Percentiles rank a stretch among this genome's conserved stretches.
These are phyloP conservation scores for Neurospora sp. DNA, from an alignment of 495 filamentous ascomycete species.

Conservation along the genomic window DNA sequence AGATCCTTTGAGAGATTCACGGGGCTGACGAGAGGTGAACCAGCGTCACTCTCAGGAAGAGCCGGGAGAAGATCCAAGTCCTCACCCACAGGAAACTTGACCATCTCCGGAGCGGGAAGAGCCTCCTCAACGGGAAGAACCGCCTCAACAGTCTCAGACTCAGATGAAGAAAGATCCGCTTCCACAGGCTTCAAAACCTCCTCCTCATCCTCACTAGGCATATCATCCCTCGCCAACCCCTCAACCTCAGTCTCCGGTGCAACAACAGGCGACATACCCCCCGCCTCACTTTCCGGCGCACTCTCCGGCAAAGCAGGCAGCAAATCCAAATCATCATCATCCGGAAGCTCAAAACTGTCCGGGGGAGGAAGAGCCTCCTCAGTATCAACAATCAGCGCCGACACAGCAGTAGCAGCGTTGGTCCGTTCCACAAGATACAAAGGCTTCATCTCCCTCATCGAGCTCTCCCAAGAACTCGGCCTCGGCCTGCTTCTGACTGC, in stretches of 20 bases:
- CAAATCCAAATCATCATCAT: not conserved
- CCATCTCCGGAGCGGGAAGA: not conserved
- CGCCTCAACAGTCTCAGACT: not conserved
- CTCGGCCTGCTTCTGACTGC: slow-evolving; percentile 25
- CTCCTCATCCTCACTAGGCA: not conserved
- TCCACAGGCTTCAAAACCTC: not conserved
- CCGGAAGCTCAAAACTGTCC: not conserved
- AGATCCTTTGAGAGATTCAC: not conserved
- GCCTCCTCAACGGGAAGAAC: not conserved
- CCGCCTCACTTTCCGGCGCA: not conserved
- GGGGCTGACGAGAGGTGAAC: not conserved
- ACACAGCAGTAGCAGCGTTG: slow-evolving; percentile 1
- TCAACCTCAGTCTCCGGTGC: not conserved
- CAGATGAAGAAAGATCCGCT: not conserved
- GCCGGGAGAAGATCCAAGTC: not conserved
- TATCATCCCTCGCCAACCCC: not conserved
- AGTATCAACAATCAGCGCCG: not conserved
- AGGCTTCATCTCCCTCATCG: slow-evolving; percentile 37
- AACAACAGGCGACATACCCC: not conserved
- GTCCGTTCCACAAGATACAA: slow-evolving; percentile 37
- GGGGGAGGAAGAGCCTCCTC: not conserved
- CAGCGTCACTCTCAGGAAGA: not conserved
- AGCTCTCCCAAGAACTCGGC: slow-evolving; percentile 41
- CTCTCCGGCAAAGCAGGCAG: not conserved
- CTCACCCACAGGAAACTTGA: not conserved